A percentile compares a stretch with the other conserved stretches of the same genome.
phyloP scores from a whole-genome alignment of 345 rosid species.

The Murraya paniculata region DNA sequence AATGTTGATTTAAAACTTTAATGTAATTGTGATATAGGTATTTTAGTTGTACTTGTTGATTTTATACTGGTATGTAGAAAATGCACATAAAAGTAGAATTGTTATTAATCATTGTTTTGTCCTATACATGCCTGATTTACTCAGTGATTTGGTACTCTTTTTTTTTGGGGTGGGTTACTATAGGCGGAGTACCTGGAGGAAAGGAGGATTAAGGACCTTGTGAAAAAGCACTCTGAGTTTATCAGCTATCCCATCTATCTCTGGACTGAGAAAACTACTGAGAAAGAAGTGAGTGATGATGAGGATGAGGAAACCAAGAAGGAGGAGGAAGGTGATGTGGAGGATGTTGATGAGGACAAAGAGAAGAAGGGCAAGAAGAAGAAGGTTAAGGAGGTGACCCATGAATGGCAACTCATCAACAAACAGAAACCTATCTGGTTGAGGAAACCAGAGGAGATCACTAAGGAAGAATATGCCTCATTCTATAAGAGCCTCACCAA shows the following conservation, averaged over 20 bases:
- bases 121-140: too few relatives aligned
- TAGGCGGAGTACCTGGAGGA: conserved; percentile 54
- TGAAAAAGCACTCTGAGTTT: conserved; percentile 59
- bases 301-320: conserved; percentile 53
- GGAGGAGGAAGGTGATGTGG: conserved; percentile 49
- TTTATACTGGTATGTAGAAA: too few relatives aligned
- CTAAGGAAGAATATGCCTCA: conserved; percentile 49
- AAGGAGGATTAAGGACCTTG: conserved; percentile 54
- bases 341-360: conserved; percentile 50
- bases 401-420: conserved; percentile 55
- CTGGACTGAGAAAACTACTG: conserved; percentile 49
- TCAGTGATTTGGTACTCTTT: too few relatives aligned
- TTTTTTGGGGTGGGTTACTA: background rate
- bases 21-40: too few relatives aligned
- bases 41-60: too few relatives aligned
- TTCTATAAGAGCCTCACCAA: conserved; percentile 59
- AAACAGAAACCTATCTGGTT: conserved; percentile 57
- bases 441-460: conserved; percentile 47
- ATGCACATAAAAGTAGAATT: too few relatives aligned
- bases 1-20: too few relatives aligned
- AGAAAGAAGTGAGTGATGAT: conserved; percentile 52
- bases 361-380: conserved; percentile 47
- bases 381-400: conserved; percentile 52
- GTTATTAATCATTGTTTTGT: background rate
- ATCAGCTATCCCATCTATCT: conserved; percentile 57